Evolutionary conservation across 768 basidiomycete genomes (phyloP).

Genomic region (Kwoniella botswanensis): DNA sequence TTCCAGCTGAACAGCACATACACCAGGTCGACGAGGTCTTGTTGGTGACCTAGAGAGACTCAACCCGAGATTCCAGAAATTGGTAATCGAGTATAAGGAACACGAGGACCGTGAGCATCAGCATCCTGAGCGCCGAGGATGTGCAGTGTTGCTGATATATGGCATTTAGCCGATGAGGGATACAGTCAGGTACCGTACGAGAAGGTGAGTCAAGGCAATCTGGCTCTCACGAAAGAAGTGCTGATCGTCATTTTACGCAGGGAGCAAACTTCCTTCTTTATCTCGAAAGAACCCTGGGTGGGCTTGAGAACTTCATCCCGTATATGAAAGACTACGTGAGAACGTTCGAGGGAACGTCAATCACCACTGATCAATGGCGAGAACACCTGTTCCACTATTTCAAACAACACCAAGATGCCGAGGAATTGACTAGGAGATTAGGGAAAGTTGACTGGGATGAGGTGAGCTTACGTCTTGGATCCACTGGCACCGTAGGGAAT

Average conservation of each 20-base stretch:
- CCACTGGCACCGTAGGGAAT: too few relatives aligned
- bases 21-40: slow-evolving; percentile 68
- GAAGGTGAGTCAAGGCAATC: slow-evolving; percentile 31
- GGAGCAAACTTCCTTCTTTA: slow-evolving; percentile 86
- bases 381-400: slow-evolving; percentile 76
- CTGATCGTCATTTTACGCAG: slow-evolving; percentile 59
- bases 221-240: background rate
- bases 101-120: slow-evolving; percentile 56
- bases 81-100: slow-evolving; percentile 75
- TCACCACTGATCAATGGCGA: slow-evolving; percentile 84
- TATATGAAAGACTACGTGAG: slow-evolving; percentile 81
- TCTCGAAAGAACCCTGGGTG: slow-evolving; percentile 79
- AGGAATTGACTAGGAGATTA: slow-evolving; percentile 69
- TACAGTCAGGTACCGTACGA: slow-evolving; percentile 75
- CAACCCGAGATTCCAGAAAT: slow-evolving; percentile 74
- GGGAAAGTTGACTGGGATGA: slow-evolving; percentile 72
- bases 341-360: slow-evolving; percentile 78
- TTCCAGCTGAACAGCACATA: background rate
- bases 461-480: slow-evolving; percentile 60
- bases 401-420: slow-evolving; percentile 63
- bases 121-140: slow-evolving; percentile 35
- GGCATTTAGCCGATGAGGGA: slow-evolving; percentile 70
- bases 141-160: slow-evolving; percentile 1
- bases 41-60: slow-evolving; percentile 71
- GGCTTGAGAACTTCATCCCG: slow-evolving; percentile 79